Evolutionary conservation across 2,329 filamentous ascomycete species (phyloP).

Genomic region (Calonectria crousiana): DNA sequence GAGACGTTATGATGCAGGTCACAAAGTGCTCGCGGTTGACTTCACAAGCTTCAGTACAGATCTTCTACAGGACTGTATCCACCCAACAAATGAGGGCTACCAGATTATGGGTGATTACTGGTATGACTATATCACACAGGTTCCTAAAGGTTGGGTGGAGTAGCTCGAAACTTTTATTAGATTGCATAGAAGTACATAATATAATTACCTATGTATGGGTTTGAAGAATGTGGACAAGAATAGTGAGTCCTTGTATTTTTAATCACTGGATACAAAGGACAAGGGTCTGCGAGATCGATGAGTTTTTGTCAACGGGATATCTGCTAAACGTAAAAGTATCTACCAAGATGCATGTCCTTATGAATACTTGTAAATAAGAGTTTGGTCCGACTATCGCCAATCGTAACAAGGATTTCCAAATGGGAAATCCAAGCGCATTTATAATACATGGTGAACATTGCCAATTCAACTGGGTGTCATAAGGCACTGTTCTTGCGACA

Average conservation of each 20-base stretch:
- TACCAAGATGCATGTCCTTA: background rate
- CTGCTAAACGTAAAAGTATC: background rate
- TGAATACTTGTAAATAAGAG: no score
- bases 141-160: constrained; percentile 46
- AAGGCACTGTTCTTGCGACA: no score
- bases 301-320: background rate
- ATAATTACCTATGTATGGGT: background rate
- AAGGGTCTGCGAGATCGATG: background rate
- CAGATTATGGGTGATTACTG: constrained; percentile 48
- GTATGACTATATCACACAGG: constrained; percentile 50
- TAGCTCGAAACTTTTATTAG: background rate
- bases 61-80: constrained; percentile 48
- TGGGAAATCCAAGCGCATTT: no score
- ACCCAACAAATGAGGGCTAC: constrained; percentile 49
- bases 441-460: no score
- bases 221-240: background rate
- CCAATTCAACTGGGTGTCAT: no score
- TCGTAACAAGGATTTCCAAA: no score
- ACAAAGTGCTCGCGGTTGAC: constrained; percentile 47
- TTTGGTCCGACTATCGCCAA: no score
- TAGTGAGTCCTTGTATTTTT: background rate
- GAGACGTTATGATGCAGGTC: constrained; percentile 32
- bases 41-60: constrained; percentile 42
- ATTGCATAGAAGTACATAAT: background rate
- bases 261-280: background rate